These are phyloP conservation scores for Liriodendron chinense DNA, from an alignment of 164 flowering plant species.

Conservation along the genomic window DNA sequence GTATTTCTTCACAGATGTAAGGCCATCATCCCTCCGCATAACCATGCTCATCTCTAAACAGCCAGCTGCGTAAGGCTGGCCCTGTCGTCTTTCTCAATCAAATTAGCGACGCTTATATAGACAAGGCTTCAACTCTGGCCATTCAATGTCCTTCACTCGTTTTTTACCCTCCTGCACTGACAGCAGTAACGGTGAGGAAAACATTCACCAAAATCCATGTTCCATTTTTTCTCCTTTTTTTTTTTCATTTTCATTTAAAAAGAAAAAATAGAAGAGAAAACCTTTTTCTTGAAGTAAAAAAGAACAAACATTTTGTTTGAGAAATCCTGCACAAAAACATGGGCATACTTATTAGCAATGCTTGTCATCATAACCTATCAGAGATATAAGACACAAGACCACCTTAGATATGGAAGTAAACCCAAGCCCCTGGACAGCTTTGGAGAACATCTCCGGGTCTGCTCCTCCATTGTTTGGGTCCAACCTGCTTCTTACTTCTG, in stretches of 20 bases:
- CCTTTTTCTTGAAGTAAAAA: slow-evolving; percentile 79
- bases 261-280: slow-evolving; percentile 3
- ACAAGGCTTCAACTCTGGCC: slow-evolving; percentile 95
- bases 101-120: slow-evolving; percentile 76
- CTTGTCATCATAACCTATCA: not conserved
- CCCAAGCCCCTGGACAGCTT: slow-evolving; percentile 74
- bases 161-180: slow-evolving; percentile 43
- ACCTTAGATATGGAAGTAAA: slow-evolving; percentile 56
- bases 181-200: not conserved
- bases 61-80: no score
- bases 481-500: slow-evolving; percentile 92
- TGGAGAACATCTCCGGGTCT: slow-evolving; percentile 61
- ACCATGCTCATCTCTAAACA: no score
- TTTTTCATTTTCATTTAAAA: not conserved
- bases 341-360: not conserved
- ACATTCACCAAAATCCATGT: not conserved
- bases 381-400: not conserved
- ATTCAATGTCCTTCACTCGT: slow-evolving; percentile 42
- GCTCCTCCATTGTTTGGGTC: slow-evolving; percentile 91
- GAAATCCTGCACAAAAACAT: slow-evolving; percentile 60
- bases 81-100: no score
- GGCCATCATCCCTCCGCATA: no score
- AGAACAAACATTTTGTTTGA: slow-evolving; percentile 92
- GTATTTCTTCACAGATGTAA: no score
- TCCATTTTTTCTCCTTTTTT: not conserved